Evolutionary conservation across 2,329 filamentous ascomycete species (phyloP), one percentile per base, ranked within the genome.

Genomic region (Orbilia quercus): DNA sequence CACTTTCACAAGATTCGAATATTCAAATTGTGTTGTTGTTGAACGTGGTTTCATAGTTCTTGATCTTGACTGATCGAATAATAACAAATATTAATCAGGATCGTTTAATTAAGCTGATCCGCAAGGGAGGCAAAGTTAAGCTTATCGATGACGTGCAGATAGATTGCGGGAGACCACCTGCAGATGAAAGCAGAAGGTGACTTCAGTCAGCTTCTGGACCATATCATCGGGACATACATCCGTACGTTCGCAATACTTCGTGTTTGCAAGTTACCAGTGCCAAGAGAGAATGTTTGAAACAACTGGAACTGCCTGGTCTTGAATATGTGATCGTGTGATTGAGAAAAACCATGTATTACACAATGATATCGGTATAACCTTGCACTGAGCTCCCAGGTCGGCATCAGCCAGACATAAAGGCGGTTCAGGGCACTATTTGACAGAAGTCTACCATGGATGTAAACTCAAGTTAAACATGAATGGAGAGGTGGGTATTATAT

Each of bases 131-230:
- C 11, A 59, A 47, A 58, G 18, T 57, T 71, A 71, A 71, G 59
- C 67, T 64, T 64, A 57, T 71, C 50, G 34, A 40, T 12, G 22
- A 4, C 31, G n/a, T 48, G 31, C 20, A 42, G 38, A 57, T 55
- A 42, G 38, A 57, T 55, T 62, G n/a, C 25, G 47, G 42, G 47
- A 42, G 25, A 51, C 40, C 18, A 23, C 23, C 36, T 23, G 38
- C 11, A 12, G 20, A 44, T 42, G 3, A 60, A 72, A 71, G 31
- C 12, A 71, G 67, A 65, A 72, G 67, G 67, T 72, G 54, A 54
- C 34, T 31, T 31, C 18, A 18, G 16, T 9, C 18, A 36, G 25
- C 31, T 25, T 16, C 34, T 7, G 28, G 12, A 12, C 12, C 9
- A 34, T n/a, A 53, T 55, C 36, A 22, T 40, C 31, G 16, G 31